phyloP scores from a whole-genome alignment of 1,139 yeast genomes.

The Candida mesenterica region DNA sequence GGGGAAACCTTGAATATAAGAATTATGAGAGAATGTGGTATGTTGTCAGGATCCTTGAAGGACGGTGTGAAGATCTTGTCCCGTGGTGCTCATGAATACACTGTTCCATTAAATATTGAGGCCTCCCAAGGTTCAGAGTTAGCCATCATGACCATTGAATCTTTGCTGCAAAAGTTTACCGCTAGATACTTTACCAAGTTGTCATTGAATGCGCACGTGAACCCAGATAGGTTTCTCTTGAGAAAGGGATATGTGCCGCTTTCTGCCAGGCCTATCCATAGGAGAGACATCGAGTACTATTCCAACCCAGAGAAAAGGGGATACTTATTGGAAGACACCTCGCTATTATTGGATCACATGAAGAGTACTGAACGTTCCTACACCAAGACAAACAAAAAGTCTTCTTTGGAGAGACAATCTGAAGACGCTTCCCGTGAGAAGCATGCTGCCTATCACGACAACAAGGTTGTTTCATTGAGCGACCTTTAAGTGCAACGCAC shows the following conservation, averaged over 20 bases:
- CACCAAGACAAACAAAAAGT: conserved; percentile 22
- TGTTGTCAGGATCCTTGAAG: conserved; percentile 65
- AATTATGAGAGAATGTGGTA: conserved; percentile 69
- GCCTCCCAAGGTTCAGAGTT: conserved; percentile 76
- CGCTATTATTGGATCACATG: conserved; percentile 40
- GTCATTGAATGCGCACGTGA: conserved; percentile 70
- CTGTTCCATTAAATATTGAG: conserved; percentile 67
- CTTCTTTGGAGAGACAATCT: conserved; percentile 29
- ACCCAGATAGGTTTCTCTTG: conserved; percentile 67
- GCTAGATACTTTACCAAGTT: conserved; percentile 69
- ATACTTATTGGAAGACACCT: conserved; percentile 51
- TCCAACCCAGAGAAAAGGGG: conserved; percentile 74
- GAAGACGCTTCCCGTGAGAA: conserved; percentile 31
- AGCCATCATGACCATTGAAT: conserved; percentile 74
- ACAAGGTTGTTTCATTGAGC: conserved; percentile 7
- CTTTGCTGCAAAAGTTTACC: conserved; percentile 67
- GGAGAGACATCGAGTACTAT: conserved; percentile 79
- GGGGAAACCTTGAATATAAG: conserved; percentile 63
- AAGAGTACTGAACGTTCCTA: conserved; percentile 14
- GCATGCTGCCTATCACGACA: conserved; percentile 18
- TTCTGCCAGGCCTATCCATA: conserved; percentile 80
- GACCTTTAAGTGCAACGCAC: conserved; percentile 1
- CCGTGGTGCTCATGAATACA: conserved; percentile 56
- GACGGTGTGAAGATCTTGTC: conserved; percentile 86
- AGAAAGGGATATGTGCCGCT: conserved; percentile 80